A percentile compares a stretch with the other conserved stretches of the same genome.
Conservation (phyloP, 1,284 basidiomycete species). For the Bondarzewia mesenterica region DNA sequence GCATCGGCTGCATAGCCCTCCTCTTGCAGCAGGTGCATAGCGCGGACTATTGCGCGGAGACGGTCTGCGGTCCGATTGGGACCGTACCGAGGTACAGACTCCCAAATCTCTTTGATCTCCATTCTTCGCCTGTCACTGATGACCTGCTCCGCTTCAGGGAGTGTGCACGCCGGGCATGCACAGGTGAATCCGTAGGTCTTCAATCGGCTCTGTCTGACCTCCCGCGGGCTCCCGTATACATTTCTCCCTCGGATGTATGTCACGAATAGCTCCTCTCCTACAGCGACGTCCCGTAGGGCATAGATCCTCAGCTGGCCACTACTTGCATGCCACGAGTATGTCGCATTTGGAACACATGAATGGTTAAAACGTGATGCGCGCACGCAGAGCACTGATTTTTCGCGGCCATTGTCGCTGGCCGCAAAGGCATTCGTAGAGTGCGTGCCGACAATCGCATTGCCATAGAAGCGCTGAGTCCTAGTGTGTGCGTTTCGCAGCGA, state of each 20-base stretch:
- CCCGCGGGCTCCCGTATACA: constrained; percentile 14
- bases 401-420: not conserved
- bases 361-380: constrained; percentile 9
- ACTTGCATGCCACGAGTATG: constrained; percentile 5
- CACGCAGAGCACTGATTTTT: too few species aligned
- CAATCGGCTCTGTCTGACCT: constrained; percentile 7
- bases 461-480: too few species aligned
- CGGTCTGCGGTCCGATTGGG: not conserved
- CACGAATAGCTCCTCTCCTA: constrained; percentile 10
- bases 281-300: not conserved
- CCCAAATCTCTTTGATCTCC: constrained; percentile 1
- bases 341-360: constrained; percentile 10
- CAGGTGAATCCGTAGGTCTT: constrained; percentile 13
- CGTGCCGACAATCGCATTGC: too few species aligned
- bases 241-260: constrained; percentile 14
- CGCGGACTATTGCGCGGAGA: constrained; percentile 6
- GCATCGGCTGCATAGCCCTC: constrained; percentile 13
- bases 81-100: constrained; percentile 1
- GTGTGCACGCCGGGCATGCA: constrained; percentile 12
- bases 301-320: constrained; percentile 6
- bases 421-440: constrained; percentile 3
- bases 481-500: too few species aligned
- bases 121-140: constrained; percentile 10
- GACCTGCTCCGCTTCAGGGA: constrained; percentile 2
- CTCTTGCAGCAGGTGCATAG: constrained; percentile 9